Evolutionary conservation across 768 basidiomycete genomes (phyloP).

Genomic region (Lactarius evosmus): DNA sequence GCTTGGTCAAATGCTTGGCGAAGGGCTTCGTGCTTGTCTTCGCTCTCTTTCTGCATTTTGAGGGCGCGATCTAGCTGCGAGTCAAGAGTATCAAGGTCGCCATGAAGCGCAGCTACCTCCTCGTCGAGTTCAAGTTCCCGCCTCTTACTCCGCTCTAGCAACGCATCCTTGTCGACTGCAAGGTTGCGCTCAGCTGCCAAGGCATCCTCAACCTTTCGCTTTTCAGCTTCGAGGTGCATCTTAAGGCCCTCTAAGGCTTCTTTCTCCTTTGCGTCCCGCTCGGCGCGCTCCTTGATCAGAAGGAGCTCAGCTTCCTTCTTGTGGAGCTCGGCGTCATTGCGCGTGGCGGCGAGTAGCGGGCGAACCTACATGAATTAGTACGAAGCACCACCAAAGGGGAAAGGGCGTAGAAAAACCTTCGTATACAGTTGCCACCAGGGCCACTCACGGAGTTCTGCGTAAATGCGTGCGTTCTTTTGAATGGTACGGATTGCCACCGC

Average conservation of each 20-base stretch:
- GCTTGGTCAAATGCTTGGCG: conserved; percentile 77
- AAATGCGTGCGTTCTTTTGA: conserved; percentile 90
- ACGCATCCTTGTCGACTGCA: conserved; percentile 75
- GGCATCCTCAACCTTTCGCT: conserved; percentile 74
- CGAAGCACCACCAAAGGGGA: neutral
- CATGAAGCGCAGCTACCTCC: conserved; percentile 73
- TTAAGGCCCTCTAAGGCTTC: conserved; percentile 76
- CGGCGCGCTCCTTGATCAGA: conserved; percentile 78
- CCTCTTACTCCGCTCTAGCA: conserved; percentile 79
- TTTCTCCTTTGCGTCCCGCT: conserved; percentile 79
- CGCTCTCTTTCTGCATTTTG: conserved; percentile 71
- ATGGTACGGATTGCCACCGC: conserved; percentile 89
- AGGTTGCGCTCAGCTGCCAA: conserved; percentile 80
- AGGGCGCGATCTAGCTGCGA: conserved; percentile 81
- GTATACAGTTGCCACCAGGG: conserved; percentile 99
- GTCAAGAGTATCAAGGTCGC: conserved; percentile 80
- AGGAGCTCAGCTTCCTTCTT: conserved; percentile 82
- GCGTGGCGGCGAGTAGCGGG: conserved; percentile 86
- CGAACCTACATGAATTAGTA: conserved; percentile 55
- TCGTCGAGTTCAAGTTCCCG: conserved; percentile 86
- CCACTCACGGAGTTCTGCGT: conserved; percentile 89
- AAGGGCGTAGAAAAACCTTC: conserved; percentile 48
- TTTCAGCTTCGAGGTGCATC: conserved; percentile 80
- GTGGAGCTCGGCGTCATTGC: conserved; percentile 87
- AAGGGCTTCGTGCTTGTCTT: conserved; percentile 72